phyloP scores from a whole-genome alignment of 352 stramenopile genomes.

The Nothophytophthora sp. region DNA sequence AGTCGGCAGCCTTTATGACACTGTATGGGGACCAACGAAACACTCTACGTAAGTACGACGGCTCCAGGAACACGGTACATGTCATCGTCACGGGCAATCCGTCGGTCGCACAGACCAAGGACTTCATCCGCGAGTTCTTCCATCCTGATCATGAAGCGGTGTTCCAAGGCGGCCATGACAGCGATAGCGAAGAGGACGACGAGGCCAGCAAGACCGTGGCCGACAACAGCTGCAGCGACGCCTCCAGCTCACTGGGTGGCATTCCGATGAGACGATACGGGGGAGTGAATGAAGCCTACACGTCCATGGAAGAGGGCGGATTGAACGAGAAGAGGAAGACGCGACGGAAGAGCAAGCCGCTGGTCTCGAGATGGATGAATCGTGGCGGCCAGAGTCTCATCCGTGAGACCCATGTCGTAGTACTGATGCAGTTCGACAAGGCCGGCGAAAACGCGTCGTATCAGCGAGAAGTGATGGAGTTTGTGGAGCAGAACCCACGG shows the following conservation, averaged over 20 bases:
- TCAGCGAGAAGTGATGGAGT: constrained; percentile 66
- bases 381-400: constrained; percentile 47
- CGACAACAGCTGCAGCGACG: constrained; percentile 6
- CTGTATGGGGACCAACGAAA: constrained; percentile 74
- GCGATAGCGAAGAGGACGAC: constrained; percentile 14
- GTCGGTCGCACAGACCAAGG: constrained; percentile 74
- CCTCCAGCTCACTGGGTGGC: constrained; percentile 9
- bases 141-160: constrained; percentile 76
- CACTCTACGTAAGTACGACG: constrained; percentile 58
- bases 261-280: constrained; percentile 22
- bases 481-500: constrained; percentile 63
- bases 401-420: constrained; percentile 79
- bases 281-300: constrained; percentile 29
- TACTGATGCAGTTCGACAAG: constrained; percentile 77
- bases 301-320: constrained; percentile 32
- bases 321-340: constrained; percentile 13
- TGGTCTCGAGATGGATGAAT: constrained; percentile 53
- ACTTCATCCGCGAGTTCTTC: constrained; percentile 91
- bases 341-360: constrained; percentile 14
- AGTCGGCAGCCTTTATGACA: constrained; percentile 75
- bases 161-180: constrained; percentile 25
- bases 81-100: constrained; percentile 89
- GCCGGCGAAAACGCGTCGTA: constrained; percentile 47
- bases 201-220: not conserved
- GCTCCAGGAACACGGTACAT: constrained; percentile 67